Conservation (phyloP, 768 basidiomycete species). For the Termitomyces sp. region DNA sequence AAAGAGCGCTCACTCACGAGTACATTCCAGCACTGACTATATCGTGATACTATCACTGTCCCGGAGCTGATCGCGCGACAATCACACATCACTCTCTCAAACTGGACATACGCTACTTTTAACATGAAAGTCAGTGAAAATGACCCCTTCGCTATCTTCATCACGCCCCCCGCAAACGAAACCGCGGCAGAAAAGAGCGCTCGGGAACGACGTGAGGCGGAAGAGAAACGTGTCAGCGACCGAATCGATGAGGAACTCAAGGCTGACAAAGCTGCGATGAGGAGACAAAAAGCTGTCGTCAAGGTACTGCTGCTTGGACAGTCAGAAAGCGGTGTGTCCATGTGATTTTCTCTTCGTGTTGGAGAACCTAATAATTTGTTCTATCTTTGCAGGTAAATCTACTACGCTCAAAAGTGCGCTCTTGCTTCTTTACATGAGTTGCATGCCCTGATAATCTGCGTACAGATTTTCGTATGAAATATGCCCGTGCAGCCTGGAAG, state of each 20-base stretch:
- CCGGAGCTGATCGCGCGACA: not conserved
- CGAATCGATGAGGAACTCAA: constrained; percentile 53
- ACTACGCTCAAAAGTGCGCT: constrained; percentile 54
- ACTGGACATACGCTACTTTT: not conserved
- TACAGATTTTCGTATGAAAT: constrained; percentile 65
- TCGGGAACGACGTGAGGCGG: constrained; percentile 44
- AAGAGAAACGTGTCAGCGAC: constrained; percentile 54
- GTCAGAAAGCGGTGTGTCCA: constrained; percentile 48
- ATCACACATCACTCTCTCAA: not conserved
- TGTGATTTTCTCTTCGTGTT: not conserved
- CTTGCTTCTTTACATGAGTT: too few species aligned
- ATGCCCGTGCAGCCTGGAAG: constrained; percentile 54
- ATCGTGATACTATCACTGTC: not conserved
- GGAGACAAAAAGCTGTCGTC: constrained; percentile 38
- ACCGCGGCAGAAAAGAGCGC: constrained; percentile 36
- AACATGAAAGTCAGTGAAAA: constrained; percentile 17
- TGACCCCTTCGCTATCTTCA: constrained; percentile 57
- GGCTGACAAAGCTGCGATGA: constrained; percentile 34
- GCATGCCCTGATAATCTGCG: not conserved
- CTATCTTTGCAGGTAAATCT: constrained; percentile 39
- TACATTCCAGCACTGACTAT: not conserved
- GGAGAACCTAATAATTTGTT: not conserved
- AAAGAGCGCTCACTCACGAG: not conserved
- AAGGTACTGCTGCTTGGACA: constrained; percentile 54
- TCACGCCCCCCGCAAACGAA: constrained; percentile 55